Conservation (phyloP, 2,329 filamentous ascomycete genomes). For the Drechmeria coniospora region DNA sequence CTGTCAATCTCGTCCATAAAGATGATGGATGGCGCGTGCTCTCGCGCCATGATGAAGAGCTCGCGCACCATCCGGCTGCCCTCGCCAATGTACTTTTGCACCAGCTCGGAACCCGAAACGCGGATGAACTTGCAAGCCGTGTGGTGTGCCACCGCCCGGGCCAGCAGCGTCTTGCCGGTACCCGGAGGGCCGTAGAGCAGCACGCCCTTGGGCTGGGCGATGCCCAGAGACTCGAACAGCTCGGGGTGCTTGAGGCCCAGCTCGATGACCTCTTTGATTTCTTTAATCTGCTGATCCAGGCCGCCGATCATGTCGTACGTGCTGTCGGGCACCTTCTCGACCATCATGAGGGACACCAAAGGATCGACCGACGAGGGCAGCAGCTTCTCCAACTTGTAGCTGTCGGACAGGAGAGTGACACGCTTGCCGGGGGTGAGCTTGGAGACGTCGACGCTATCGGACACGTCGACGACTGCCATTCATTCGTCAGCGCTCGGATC, state of each 20-base stretch:
- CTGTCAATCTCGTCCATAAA: slow-evolving; percentile 99
- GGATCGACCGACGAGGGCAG: slow-evolving; percentile 96
- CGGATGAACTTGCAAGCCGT: slow-evolving; percentile 99
- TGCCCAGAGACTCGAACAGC: slow-evolving; percentile 96
- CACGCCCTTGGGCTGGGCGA: slow-evolving; percentile 95
- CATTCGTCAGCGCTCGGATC: too few species aligned
- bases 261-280: slow-evolving; percentile 99
- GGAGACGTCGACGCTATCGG: slow-evolving; percentile 82
- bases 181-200: slow-evolving; percentile 91
- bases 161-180: slow-evolving; percentile 91
- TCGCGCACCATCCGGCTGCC: slow-evolving; percentile 97
- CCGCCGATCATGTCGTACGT: slow-evolving; percentile 99
- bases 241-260: slow-evolving; percentile 96
- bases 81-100: slow-evolving; percentile 99
- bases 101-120: slow-evolving; percentile 87
- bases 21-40: slow-evolving; percentile 96
- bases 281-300: slow-evolving; percentile 97
- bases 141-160: slow-evolving; percentile 91
- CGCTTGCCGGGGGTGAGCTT: slow-evolving; percentile 97
- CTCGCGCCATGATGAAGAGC: slow-evolving; percentile 96
- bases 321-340: slow-evolving; percentile 98
- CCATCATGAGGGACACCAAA: slow-evolving; percentile 99
- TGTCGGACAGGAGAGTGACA: slow-evolving; percentile 89
- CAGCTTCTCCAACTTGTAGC: slow-evolving; percentile 98
- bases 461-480: slow-evolving; percentile 84